Evolutionary conservation across 78 protist genomes (phyloP), one percentile per base, ranked within the genome.

Genomic region (Dictyostelium purpureum): DNA sequence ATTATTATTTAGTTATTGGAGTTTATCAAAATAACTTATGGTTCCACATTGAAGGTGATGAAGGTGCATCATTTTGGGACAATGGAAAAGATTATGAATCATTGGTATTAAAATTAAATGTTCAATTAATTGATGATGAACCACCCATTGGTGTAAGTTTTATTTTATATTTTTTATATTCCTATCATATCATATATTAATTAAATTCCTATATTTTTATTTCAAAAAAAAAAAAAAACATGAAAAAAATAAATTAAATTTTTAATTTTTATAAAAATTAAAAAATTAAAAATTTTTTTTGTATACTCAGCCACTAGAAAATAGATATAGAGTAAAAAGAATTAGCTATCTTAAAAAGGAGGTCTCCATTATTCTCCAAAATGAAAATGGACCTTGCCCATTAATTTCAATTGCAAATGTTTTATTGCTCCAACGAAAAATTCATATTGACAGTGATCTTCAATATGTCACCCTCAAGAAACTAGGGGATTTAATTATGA

Each of bases 301-400:
- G 18, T 16, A 57, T 14, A 47, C 54, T 2, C 1, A 74, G 52
- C 79, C 74, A 18, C 26, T 24, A 2, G 59, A 35, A 74, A 66
- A 52, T 61, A 43, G 63, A 85, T 85, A 85, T 59, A 70, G 78
- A 59, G 92, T 85, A 35, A 85, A 85, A 26, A 85, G 82, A 73
- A 59, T 85, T 19, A 45, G 11, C 0, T 85, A 85, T 47, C 61
- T 38, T 7, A 38, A 31, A 43, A 85, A 35, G 59, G 75, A 52
- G 6, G 77, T 70, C 18, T 71, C 74, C 6, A 85, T 85, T 19
- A 77, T 85, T 14, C 40, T 85, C 6, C 92, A 85, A 73, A 85
- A 85, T 74, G 92, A 85, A 65, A 85, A 85, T 61, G 92, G 92
- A 45, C 92, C 92, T 61, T 85, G 92, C 73, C 92, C 92, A 35